Evolutionary conservation across 2,329 filamentous ascomycete species (phyloP), one percentile per base, ranked within the genome.

Genomic region (Calonectria hawksworthii): DNA sequence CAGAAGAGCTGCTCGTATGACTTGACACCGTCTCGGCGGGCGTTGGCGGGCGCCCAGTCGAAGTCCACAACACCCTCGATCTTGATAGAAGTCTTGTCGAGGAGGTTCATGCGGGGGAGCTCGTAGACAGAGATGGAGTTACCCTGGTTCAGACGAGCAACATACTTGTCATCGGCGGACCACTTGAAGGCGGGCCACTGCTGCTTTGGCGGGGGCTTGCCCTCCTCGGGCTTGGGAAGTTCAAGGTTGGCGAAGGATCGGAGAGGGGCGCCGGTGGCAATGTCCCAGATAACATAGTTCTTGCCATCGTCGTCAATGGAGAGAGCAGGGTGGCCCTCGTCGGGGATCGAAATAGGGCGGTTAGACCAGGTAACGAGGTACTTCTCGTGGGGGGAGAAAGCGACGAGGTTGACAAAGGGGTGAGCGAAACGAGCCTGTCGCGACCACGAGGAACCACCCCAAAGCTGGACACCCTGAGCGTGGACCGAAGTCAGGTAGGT

Each of bases 181-280:
- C 97, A 99, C 89, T 99, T 99, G 92, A 99, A 99, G 2, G 96
- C 96, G 30, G 97, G 97, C 97, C 97, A 99, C 83, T 97, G 95
- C 81, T 98, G 93, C 91, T 98, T 98, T 86, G 96, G 95, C 16
- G 87, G 86, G 54, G 86, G 86, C 90, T 98, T 98, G 47, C 87
- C 87, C 64, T 91, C 89, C 75, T 86, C 86, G 7, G 79, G 79
- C 78, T 90, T 91, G 36, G 94, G 92, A 18, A 95, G 87, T 79
- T 99, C 97, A 77, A 98, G 91, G 80, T 96, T 98, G 77, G 95
- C 93, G 84, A 99, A 99, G 0, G 97, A 99, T 77, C 97, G 94
- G 66, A 99, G 90, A 72, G 96, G 95, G 85, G 96, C 94, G 81
- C 92, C 93, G 13, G 96, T 97, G 68, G 95, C 94, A 76, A 99